These are phyloP conservation scores for Phylloporus arenicola DNA, from an alignment of 768 basidiomycete genomes.

Conservation along the genomic window DNA sequence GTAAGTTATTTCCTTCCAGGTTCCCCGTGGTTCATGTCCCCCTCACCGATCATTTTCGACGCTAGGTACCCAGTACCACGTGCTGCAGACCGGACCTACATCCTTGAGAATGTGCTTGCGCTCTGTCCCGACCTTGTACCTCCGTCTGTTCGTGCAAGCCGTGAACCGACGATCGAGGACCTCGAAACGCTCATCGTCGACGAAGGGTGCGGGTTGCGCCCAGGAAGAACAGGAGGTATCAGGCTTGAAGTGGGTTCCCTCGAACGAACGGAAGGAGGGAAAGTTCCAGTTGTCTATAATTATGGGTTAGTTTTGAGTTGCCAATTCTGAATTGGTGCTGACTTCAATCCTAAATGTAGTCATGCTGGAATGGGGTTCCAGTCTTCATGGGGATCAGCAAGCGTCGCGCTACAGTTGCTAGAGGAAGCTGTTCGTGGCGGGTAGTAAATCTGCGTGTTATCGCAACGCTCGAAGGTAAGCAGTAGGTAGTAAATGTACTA, in stretches of 20 bases:
- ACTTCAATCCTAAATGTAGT: constrained; percentile 26
- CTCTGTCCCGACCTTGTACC: constrained; percentile 56
- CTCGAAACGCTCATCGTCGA: constrained; percentile 43
- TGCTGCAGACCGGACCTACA: constrained; percentile 54
- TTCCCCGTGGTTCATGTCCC: too few relatives aligned
- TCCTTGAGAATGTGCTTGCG: constrained; percentile 47
- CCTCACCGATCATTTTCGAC: neutral
- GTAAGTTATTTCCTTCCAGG: constrained; percentile 25
- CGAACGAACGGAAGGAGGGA: constrained; percentile 22
- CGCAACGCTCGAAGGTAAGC: too few relatives aligned
- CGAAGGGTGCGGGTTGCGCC: constrained; percentile 61
- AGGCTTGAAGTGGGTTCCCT: constrained; percentile 48
- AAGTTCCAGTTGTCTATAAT: constrained; percentile 53
- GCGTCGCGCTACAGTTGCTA: constrained; percentile 42
- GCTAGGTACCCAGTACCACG: constrained; percentile 60
- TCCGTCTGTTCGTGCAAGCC: constrained; percentile 42
- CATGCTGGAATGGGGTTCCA: constrained; percentile 63
- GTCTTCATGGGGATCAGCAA: constrained; percentile 61
- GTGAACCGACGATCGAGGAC: constrained; percentile 47
- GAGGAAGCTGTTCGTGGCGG: constrained; percentile 33
- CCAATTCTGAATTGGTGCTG: neutral
- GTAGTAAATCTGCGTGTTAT: too few relatives aligned
- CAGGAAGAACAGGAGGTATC: constrained; percentile 63
- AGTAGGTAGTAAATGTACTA: too few relatives aligned
- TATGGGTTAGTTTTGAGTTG: constrained; percentile 47